phyloP scores from a whole-genome alignment of 1,284 basidiomycete species.

The Erythrobasidium hasegawianum region DNA sequence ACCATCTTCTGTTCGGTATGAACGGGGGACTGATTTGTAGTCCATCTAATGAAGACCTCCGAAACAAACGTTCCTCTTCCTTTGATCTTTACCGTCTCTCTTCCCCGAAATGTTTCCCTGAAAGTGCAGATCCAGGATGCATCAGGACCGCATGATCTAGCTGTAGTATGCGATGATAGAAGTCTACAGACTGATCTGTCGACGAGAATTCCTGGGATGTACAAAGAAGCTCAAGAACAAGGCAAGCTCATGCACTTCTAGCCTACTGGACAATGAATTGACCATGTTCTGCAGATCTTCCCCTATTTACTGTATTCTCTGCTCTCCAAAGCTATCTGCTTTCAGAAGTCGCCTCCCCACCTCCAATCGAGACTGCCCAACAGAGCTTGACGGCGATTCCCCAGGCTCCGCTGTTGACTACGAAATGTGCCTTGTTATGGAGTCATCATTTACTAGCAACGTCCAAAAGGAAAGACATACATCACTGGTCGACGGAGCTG shows the following conservation, averaged over 20 bases:
- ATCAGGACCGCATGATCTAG: neutral
- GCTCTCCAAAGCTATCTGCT: constrained; percentile 9
- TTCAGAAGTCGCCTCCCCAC: no score
- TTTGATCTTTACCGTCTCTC: constrained; percentile 9
- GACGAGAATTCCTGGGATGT: neutral
- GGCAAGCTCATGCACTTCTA: neutral
- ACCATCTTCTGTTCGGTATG: no score
- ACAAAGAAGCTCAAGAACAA: neutral
- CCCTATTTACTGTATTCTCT: constrained; percentile 14
- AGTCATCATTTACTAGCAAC: constrained; percentile 31
- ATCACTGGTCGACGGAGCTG: constrained; percentile 24
- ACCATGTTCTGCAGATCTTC: constrained; percentile 9
- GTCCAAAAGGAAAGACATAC: constrained; percentile 32
- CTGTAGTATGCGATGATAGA: constrained; percentile 7
- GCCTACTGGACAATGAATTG: no score
- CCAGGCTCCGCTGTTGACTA: no score
- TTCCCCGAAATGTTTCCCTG: neutral
- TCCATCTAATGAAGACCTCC: neutral
- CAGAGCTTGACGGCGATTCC: no score
- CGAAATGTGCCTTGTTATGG: constrained; percentile 30
- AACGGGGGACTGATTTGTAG: no score
- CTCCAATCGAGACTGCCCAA: no score
- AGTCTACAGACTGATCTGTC: constrained; percentile 1
- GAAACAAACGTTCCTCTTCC: constrained; percentile 2
- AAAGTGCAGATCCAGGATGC: neutral